Conservation (phyloP, 1,284 basidiomycete species). For the Ceratobasidium sp. region DNA sequence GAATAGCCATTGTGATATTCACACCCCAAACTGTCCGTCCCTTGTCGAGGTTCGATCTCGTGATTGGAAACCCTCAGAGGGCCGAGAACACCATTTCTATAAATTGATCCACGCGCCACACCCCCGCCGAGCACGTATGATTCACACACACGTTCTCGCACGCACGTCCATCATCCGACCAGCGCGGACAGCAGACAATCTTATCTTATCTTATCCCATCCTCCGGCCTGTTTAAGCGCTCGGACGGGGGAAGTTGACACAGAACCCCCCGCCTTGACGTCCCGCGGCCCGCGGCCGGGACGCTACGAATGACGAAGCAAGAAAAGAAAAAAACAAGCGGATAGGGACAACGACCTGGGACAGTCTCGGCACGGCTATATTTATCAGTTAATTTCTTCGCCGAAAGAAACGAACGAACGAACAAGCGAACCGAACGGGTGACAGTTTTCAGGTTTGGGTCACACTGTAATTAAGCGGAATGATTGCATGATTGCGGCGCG, state of each 20-base stretch:
- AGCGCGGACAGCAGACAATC: background rate
- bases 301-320: background rate
- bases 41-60: background rate
- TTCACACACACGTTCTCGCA: background rate
- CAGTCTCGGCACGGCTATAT: background rate
- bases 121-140: too few relatives aligned
- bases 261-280: background rate
- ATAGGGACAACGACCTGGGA: background rate
- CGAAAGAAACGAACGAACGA: too few relatives aligned
- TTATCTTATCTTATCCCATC: background rate
- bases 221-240: background rate
- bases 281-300: background rate
- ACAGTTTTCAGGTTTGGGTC: too few relatives aligned
- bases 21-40: background rate
- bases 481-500: too few relatives aligned
- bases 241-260: too few relatives aligned
- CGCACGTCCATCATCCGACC: background rate
- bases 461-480: too few relatives aligned
- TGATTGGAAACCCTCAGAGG: background rate
- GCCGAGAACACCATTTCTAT: background rate
- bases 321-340: background rate
- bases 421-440: too few relatives aligned
- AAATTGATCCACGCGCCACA: constrained; percentile 8
- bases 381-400: background rate
- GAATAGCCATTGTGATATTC: background rate